Conservation (phyloP, 345 rosid species). For the Nasturtium officinale region DNA sequence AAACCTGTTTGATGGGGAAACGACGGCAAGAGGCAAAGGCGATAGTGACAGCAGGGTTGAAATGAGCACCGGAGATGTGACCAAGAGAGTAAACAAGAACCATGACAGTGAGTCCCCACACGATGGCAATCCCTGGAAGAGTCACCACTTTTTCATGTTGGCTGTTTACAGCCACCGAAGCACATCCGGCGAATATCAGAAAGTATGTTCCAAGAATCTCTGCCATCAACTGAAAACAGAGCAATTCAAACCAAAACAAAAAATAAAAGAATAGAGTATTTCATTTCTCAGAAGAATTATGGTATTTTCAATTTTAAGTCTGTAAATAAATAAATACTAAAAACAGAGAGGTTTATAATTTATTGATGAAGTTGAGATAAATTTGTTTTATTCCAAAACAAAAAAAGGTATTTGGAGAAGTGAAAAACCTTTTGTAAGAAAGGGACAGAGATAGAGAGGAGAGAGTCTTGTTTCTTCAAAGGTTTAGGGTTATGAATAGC, state of each 20-base stretch:
- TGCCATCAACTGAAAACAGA: slow-evolving; percentile 60
- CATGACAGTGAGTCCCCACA: slow-evolving; percentile 94
- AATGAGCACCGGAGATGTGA: slow-evolving; percentile 97
- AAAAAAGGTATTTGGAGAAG: slow-evolving; percentile 3
- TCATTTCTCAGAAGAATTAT: neutral
- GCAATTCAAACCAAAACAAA: neutral
- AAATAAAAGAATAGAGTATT: neutral
- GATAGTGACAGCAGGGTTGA: slow-evolving; percentile 91
- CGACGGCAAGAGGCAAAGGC: slow-evolving; percentile 85
- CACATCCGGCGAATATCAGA: slow-evolving; percentile 88
- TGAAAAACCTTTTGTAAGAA: slow-evolving; percentile 74
- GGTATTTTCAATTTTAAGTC: neutral
- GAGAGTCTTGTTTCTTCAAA: slow-evolving; percentile 49
- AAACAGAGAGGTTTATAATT: neutral
- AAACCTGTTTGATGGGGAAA: slow-evolving; percentile 81
- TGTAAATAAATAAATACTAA: too few relatives aligned
- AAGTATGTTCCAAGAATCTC: slow-evolving; percentile 87
- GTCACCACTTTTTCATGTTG: slow-evolving; percentile 69
- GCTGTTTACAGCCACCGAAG: slow-evolving; percentile 69
- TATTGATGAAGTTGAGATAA: neutral
- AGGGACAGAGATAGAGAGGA: slow-evolving; percentile 57
- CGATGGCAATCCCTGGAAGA: slow-evolving; percentile 69
- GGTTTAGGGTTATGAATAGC: slow-evolving; percentile 2
- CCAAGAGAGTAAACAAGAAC: slow-evolving; percentile 82
- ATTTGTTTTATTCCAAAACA: neutral